Percentiles rank a stretch among this genome's conserved stretches.
Evolutionary conservation across 352 stramenopile genomes (phyloP).

Genomic region (Phytophthora cactorum): DNA sequence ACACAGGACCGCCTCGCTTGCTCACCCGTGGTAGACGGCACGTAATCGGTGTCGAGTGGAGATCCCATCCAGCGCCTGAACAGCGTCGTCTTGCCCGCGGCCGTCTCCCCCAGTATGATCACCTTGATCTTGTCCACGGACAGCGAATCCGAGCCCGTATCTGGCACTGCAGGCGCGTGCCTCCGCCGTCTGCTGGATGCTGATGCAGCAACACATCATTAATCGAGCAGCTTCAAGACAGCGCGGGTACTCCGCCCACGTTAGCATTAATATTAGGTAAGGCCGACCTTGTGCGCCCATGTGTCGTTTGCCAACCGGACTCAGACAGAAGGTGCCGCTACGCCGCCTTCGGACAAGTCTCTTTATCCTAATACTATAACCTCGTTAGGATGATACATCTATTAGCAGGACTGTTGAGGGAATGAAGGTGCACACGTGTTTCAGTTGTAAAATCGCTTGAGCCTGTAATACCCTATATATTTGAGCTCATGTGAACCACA

Average conservation of each 20-base stretch:
- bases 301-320: neutral
- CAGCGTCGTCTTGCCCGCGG: constrained; percentile 61
- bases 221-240: constrained; percentile 2
- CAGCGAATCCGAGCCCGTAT: neutral
- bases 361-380: neutral
- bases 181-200: constrained; percentile 20
- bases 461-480: neutral
- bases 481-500: neutral
- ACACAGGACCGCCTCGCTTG: constrained; percentile 1
- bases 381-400: too few relatives aligned
- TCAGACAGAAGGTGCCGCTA: neutral
- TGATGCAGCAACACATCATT: constrained; percentile 23
- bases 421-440: neutral
- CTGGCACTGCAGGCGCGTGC: constrained; percentile 25
- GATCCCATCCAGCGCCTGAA: constrained; percentile 57
- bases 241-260: neutral
- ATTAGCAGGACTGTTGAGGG: too few relatives aligned
- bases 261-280: constrained; percentile 3
- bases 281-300: constrained; percentile 24
- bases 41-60: constrained; percentile 22
- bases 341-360: constrained; percentile 18
- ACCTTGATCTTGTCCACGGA: constrained; percentile 53
- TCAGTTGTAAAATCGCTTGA: neutral
- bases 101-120: constrained; percentile 45
- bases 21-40: constrained; percentile 48